Conservation (phyloP, 75 land plant genomes). For the Pseudotsuga menziesii region DNA sequence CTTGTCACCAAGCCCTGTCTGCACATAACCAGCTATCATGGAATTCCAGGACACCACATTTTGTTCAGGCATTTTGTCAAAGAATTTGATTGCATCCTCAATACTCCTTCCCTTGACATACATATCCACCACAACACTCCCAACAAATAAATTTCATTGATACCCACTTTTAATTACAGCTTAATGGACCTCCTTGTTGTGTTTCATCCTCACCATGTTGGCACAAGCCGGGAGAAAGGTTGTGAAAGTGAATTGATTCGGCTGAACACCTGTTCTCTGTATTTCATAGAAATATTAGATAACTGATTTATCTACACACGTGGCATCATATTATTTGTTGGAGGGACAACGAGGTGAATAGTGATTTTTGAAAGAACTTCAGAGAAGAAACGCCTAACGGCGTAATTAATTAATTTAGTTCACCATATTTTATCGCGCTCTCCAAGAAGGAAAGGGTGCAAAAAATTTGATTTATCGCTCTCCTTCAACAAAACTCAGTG, state of each 20-base stretch:
- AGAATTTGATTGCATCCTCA: slow-evolving; percentile 12
- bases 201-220: neutral
- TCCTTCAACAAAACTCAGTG: too few species aligned
- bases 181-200: slow-evolving; percentile 10
- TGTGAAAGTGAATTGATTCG: slow-evolving; percentile 1
- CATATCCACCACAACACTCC: slow-evolving; percentile 15
- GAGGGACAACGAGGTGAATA: too few species aligned
- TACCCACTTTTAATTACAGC: slow-evolving; percentile 5
- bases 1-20: neutral
- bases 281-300: neutral
- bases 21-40: slow-evolving; percentile 9
- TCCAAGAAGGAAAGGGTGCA: too few species aligned
- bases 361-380: too few species aligned
- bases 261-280: neutral
- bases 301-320: neutral
- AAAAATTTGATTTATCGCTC: too few species aligned
- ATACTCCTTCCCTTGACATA: slow-evolving; percentile 8
- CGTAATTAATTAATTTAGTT: too few species aligned
- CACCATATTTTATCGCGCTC: too few species aligned
- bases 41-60: slow-evolving; percentile 16
- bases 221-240: slow-evolving; percentile 6
- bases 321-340: too few species aligned
- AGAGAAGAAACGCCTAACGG: too few species aligned
- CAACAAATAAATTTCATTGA: slow-evolving; percentile 6
- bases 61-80: slow-evolving; percentile 4